Evolutionary conservation across 1,284 basidiomycete genomes (phyloP).

Genomic region (Vanrija humicola): DNA sequence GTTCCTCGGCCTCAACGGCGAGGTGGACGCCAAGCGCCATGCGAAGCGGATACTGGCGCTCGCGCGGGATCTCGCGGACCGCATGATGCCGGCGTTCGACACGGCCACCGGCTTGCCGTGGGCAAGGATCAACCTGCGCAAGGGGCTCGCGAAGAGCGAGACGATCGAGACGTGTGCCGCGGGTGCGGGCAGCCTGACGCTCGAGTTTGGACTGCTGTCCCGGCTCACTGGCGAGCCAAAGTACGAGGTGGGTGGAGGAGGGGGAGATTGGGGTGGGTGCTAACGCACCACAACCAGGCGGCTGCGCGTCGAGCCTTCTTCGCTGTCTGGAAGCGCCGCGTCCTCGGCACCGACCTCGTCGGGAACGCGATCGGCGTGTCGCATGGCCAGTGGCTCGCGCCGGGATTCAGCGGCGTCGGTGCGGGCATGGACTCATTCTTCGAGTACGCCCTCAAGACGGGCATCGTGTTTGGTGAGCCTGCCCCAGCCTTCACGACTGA

Average conservation of each 20-base stretch:
- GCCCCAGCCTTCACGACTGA: slow-evolving; percentile 1
- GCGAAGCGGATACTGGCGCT: slow-evolving; percentile 63
- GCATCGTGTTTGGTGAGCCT: slow-evolving; percentile 72
- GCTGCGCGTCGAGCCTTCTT: slow-evolving; percentile 70
- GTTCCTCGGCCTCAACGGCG: slow-evolving; percentile 16
- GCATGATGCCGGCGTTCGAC: slow-evolving; percentile 80
- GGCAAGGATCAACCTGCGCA: slow-evolving; percentile 62
- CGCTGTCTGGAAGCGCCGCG: slow-evolving; percentile 83
- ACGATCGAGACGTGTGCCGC: slow-evolving; percentile 56
- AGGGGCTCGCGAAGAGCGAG: slow-evolving; percentile 38
- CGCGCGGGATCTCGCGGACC: slow-evolving; percentile 76
- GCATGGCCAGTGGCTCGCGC: slow-evolving; percentile 52
- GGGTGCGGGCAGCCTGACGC: slow-evolving; percentile 82
- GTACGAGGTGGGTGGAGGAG: slow-evolving; percentile 57
- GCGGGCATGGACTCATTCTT: slow-evolving; percentile 92
- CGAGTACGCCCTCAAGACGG: slow-evolving; percentile 68
- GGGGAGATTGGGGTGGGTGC: too few species aligned
- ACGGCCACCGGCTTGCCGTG: slow-evolving; percentile 85
- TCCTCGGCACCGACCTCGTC: slow-evolving; percentile 67
- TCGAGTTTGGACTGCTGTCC: slow-evolving; percentile 88
- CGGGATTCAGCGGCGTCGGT: slow-evolving; percentile 74
- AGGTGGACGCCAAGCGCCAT: slow-evolving; percentile 64
- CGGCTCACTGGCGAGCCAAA: slow-evolving; percentile 78
- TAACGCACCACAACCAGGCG: slow-evolving; percentile 41
- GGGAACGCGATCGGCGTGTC: slow-evolving; percentile 81